These are phyloP conservation scores for Irpex lacteus DNA, from an alignment of 1,284 basidiomycete genomes.

Conservation along the genomic window DNA sequence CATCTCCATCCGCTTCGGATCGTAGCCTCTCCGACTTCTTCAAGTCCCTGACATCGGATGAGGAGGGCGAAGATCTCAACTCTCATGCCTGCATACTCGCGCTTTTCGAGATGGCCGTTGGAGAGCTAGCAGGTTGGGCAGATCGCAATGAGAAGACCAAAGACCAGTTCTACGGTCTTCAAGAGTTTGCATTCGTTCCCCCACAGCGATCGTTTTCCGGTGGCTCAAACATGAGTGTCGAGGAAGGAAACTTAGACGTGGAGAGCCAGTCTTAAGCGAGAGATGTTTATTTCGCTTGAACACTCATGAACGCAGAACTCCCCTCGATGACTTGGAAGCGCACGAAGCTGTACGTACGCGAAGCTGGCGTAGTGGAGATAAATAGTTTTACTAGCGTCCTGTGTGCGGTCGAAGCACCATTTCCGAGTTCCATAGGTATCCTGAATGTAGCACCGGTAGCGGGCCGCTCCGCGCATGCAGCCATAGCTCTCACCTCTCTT, in stretches of 20 bases:
- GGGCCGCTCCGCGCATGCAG: no score
- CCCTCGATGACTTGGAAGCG: no score
- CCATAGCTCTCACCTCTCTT: no score
- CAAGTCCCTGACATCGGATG: not conserved
- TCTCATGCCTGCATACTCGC: not conserved
- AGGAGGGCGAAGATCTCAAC: not conserved
- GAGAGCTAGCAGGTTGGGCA: not conserved
- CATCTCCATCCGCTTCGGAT: not conserved
- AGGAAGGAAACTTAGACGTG: not conserved
- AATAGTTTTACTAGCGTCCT: no score
- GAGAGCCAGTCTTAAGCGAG: no score
- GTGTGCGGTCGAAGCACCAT: no score
- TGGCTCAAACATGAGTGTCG: not conserved
- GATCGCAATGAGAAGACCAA: not conserved
- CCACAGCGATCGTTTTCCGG: not conserved
- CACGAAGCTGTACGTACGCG: no score
- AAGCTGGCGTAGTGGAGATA: no score
- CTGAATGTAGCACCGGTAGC: no score
- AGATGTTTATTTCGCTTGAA: no score
- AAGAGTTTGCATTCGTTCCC: not conserved
- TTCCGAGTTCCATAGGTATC: no score
- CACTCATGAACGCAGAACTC: no score
- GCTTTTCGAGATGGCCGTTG: not conserved
- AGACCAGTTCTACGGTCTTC: not conserved
- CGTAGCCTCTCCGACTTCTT: not conserved